Evolutionary conservation across 129 eudicot genomes (phyloP), one percentile per base, ranked within the genome.

Genomic region (Flaveria sonorensis): DNA sequence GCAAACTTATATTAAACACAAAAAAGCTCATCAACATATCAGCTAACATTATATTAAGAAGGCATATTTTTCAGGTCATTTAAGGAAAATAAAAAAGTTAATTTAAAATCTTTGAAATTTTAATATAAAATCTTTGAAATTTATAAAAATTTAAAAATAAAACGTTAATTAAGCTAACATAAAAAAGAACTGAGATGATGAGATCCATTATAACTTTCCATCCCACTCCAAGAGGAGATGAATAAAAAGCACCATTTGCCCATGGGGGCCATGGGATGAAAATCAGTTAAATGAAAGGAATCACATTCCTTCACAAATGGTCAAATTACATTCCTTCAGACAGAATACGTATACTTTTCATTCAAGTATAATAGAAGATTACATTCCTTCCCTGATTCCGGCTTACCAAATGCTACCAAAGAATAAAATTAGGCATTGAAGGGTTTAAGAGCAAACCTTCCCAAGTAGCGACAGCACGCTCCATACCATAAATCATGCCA

Each of bases 391-490:
- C 16, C 60, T 18, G 23, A 6, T 7, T n/a, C 23, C 60, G n/a
- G 60, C 60, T 52, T 52, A 52, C 30, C 26, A 56, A 56, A 7
- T 43, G 12, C 69, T 32, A 63, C 7, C 43, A 74, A 46, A 61
- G 14, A 75, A 47, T 19, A 59, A 52, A 69, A 52, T 63, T 9
- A 73, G 13, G 51, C 32, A 57, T 28, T 8, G 57, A 40, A 21
- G 42, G 20, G 36, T 21, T 67, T 72, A 45, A 68, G 16, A 1
- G 42, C 98, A 50, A 73, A 90, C 98, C 96, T 74, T 93, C 98
- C 98, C 98, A 93, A 32, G 93, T 85, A 85, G 96, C 97, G 52
- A 93, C 76, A 66, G 98, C 97, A 23, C 87, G 89, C 65, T 93
- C 96, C 87, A 93, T 79, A 45, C 97, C 98, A 70, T 93, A 93